Evolutionary conservation across 441 rosid species (phyloP), one percentile per base, ranked within the genome.

Genomic region (Gossypium schwendimanii): DNA sequence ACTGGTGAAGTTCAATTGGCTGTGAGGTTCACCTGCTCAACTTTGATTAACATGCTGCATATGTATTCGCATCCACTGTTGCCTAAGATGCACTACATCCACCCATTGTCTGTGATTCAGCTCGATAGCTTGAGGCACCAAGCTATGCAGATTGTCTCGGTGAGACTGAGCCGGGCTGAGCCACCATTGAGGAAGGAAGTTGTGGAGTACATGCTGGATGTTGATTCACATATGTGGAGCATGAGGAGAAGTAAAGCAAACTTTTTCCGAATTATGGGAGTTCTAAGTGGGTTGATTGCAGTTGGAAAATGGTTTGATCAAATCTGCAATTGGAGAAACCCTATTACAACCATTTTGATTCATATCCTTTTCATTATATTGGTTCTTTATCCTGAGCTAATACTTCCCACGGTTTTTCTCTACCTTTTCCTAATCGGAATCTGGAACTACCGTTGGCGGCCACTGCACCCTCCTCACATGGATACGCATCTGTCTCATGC

Each of bases 211-310:
- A 87, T 87, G 85, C 83, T 84, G 10, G 91, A 87, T 69, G 84
- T 82, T 26, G 88, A 87, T 26, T 83, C 83, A 7, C 86, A 85
- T 71, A 76, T 79, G 81, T 87, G 87, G 86, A 87, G 89, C 79
- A 83, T 85, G 86, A 81, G 91, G 67, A 84, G 86, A 65, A 84
- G 89, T 77, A 85, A 87, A 70, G 88, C 88, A 9, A 85, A 87
- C 69, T 53, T 49, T 20, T 55, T 70, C 47, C 44, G 66, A 3
- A 62, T 62, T 33, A 62, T 62, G 66, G 66, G 47, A 33, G 66
- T 62, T 62, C 66, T 62, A 33, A 62, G 66, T 33, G 66, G 66
- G 47, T 3, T 62, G 47, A 62, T 62, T 3, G 47, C 66, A 1
- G 66, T 62, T 62, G 66, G 66, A 33, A 62, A 62, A 33, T 62